Percentiles rank a stretch among this genome's conserved stretches.
Conservation (phyloP, 352 stramenopile genomes). For the Phytophthora cryptogea region DNA sequence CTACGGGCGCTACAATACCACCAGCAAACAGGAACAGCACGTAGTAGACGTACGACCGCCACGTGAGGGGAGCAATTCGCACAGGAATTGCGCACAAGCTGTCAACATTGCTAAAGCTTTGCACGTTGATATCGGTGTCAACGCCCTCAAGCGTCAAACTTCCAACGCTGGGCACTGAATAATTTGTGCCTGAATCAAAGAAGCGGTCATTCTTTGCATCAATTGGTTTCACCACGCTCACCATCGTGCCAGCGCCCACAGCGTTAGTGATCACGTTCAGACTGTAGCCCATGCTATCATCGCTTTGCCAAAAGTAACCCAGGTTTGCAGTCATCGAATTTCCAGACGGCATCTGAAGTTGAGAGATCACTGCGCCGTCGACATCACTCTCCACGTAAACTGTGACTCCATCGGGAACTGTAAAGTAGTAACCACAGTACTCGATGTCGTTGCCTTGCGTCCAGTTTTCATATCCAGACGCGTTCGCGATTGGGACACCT, state of each 20-base stretch:
- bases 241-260: slow-evolving; percentile 48
- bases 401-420: slow-evolving; percentile 47
- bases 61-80: slow-evolving; percentile 57
- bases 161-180: slow-evolving; percentile 42
- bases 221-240: slow-evolving; percentile 75
- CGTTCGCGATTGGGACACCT: slow-evolving; percentile 37
- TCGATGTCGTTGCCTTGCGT: slow-evolving; percentile 32
- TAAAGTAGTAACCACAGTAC: slow-evolving; percentile 83
- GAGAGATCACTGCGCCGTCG: slow-evolving; percentile 49
- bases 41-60: slow-evolving; percentile 65
- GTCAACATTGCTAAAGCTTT: slow-evolving; percentile 49
- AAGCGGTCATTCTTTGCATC: slow-evolving; percentile 58
- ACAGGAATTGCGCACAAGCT: slow-evolving; percentile 71
- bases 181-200: slow-evolving; percentile 35
- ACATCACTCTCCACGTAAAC: slow-evolving; percentile 53
- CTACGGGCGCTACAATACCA: slow-evolving; percentile 67
- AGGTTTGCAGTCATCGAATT: slow-evolving; percentile 57
- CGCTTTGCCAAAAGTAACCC: slow-evolving; percentile 70
- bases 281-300: slow-evolving; percentile 57
- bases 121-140: slow-evolving; percentile 43
- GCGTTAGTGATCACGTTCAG: slow-evolving; percentile 70
- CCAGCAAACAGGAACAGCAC: slow-evolving; percentile 72
- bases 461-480: slow-evolving; percentile 55
- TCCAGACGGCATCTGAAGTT: slow-evolving; percentile 43
- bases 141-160: slow-evolving; percentile 57